These are phyloP conservation scores for Trichophyton equinum DNA, from an alignment of 2,329 filamentous ascomycete genomes.

Conservation along the genomic window DNA sequence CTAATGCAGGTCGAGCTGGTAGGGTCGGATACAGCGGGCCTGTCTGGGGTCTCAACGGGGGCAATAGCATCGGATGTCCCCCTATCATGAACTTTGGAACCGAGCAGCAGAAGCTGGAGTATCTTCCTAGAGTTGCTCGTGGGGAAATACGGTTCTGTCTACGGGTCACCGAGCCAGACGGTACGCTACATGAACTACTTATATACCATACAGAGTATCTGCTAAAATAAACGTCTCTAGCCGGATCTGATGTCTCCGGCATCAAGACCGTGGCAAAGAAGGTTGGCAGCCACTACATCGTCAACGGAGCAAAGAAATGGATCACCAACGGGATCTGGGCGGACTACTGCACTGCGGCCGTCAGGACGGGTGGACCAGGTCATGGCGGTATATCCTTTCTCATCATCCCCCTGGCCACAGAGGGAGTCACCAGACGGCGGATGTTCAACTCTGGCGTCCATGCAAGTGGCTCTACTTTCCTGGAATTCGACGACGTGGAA, in stretches of 20 bases:
- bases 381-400: slow-evolving; percentile 44
- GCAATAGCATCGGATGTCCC: slow-evolving; percentile 50
- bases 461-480: slow-evolving; percentile 50
- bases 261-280: slow-evolving; percentile 47
- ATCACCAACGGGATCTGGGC: slow-evolving; percentile 52
- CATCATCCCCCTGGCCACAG: slow-evolving; percentile 41
- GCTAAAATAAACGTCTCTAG: slow-evolving; percentile 17
- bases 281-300: slow-evolving; percentile 43
- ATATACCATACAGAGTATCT: background rate
- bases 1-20: slow-evolving; percentile 16
- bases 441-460: slow-evolving; percentile 57
- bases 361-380: slow-evolving; percentile 46
- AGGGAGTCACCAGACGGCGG: slow-evolving; percentile 41
- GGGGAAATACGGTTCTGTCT: slow-evolving; percentile 51
- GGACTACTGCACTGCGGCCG: slow-evolving; percentile 50
- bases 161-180: slow-evolving; percentile 53
- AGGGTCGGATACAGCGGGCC: slow-evolving; percentile 47
- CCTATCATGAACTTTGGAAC: slow-evolving; percentile 53
- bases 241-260: slow-evolving; percentile 52
- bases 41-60: slow-evolving; percentile 45
- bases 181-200: slow-evolving; percentile 26
- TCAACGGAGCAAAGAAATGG: slow-evolving; percentile 59
- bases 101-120: slow-evolving; percentile 45
- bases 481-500: slow-evolving; percentile 60
- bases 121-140: slow-evolving; percentile 46